Conservation (phyloP, 768 basidiomycete genomes). For the Boletus sp. region DNA sequence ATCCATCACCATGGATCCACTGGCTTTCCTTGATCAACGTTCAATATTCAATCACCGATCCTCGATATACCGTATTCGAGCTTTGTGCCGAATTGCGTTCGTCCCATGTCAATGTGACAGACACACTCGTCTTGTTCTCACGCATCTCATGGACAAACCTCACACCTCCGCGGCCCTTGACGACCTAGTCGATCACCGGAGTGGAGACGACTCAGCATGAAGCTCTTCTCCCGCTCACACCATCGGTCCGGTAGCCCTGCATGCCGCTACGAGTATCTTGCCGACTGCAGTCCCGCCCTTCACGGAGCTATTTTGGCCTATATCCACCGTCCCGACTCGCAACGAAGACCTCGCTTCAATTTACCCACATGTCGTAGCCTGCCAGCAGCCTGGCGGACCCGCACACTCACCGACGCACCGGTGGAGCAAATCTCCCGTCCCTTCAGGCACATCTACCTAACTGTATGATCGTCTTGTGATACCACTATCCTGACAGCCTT, state of each 20-base stretch:
- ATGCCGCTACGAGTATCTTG: no score
- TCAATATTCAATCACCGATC: background rate
- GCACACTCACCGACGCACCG: background rate
- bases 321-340: background rate
- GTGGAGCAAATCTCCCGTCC: no score
- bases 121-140: background rate
- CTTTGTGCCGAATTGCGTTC: background rate
- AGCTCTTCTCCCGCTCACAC: background rate
- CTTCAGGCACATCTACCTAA: background rate
- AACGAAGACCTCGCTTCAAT: background rate
- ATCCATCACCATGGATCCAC: no score
- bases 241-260: background rate
- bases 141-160: background rate
- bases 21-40: no score
- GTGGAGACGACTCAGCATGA: background rate
- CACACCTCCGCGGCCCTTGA: slow-evolving; percentile 11
- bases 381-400: background rate
- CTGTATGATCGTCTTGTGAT: background rate
- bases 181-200: background rate
- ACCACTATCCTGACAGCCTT: background rate
- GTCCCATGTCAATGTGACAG: background rate
- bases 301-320: background rate
- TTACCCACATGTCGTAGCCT: background rate
- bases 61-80: background rate
- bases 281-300: background rate